Conservation (phyloP, 2,329 filamentous ascomycete species). For the Pseudogymnoascus sp. region DNA sequence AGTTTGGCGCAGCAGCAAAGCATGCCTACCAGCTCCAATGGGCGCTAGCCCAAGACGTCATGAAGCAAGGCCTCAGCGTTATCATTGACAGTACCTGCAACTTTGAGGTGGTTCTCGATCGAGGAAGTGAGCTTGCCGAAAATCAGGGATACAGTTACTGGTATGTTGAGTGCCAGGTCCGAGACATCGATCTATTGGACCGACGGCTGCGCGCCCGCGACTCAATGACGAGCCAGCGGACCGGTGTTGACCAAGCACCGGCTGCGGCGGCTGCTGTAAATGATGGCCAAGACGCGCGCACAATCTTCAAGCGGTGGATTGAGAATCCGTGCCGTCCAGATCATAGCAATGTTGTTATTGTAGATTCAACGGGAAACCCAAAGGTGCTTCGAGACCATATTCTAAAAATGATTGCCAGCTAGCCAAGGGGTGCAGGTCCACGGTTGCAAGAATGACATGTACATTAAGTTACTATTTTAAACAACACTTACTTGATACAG, state of each 20-base stretch:
- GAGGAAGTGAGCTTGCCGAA: constrained; percentile 26
- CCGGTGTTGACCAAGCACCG: constrained; percentile 24
- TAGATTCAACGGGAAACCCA: constrained; percentile 22
- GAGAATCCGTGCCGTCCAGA: constrained; percentile 27
- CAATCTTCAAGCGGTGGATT: constrained; percentile 27
- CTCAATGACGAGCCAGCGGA: constrained; percentile 28
- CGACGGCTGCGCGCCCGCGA: constrained; percentile 22
- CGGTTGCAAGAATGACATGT: not conserved
- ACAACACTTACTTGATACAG: not conserved
- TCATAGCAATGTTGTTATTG: constrained; percentile 19
- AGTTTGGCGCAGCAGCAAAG: constrained; percentile 28
- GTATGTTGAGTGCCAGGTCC: constrained; percentile 30
- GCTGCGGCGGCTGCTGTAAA: constrained; percentile 12
- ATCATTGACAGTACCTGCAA: constrained; percentile 35
- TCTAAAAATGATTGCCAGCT: constrained; percentile 19
- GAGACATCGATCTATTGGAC: constrained; percentile 28
- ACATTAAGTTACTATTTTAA: not conserved
- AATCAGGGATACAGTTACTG: constrained; percentile 21
- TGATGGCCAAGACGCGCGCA: constrained; percentile 15
- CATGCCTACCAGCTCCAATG: constrained; percentile 32
- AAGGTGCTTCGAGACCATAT: constrained; percentile 20
- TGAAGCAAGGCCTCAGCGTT: constrained; percentile 30
- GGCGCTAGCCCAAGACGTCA: constrained; percentile 29
- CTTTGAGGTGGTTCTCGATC: constrained; percentile 27
- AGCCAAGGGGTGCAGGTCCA: not conserved